A percentile compares a stretch with the other conserved stretches of the same genome.
Conservation (phyloP, 331 rosid species). For the Pyrus hybrid region DNA sequence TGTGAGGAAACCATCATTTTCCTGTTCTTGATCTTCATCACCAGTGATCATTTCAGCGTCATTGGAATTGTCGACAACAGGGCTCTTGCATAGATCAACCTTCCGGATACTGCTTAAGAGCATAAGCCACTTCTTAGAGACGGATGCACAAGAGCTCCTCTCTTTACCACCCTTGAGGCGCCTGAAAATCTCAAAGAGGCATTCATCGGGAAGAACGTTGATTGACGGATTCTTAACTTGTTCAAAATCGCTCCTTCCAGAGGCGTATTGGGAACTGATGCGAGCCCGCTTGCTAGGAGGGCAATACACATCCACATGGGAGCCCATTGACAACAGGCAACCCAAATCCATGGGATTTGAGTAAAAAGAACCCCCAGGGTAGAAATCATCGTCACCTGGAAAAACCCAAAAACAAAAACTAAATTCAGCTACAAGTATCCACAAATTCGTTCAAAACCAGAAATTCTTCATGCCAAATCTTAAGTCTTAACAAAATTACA, state of each 20-base stretch:
- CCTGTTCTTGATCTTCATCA: conserved; percentile 42
- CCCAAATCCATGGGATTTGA: conserved; percentile 51
- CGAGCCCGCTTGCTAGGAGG: conserved; percentile 71
- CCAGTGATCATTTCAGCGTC: conserved; percentile 22
- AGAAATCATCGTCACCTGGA: conserved; percentile 74
- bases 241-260: conserved; percentile 19
- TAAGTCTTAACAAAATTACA: background rate
- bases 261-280: conserved; percentile 24
- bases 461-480: background rate
- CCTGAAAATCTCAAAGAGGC: conserved; percentile 84
- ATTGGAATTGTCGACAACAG: conserved; percentile 15
- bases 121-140: conserved; percentile 80
- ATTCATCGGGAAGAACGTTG: conserved; percentile 77
- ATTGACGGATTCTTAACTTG: conserved; percentile 42
- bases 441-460: conserved; percentile 1
- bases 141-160: conserved; percentile 69
- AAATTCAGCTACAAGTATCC: conserved; percentile 18
- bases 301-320: conserved; percentile 47
- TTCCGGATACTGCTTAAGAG: conserved; percentile 54
- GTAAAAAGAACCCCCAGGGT: conserved; percentile 46
- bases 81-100: conserved; percentile 30
- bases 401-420: conserved; percentile 18
- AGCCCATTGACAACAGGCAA: conserved; percentile 40
- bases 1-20: conserved; percentile 64
- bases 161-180: conserved; percentile 53